Evolutionary conservation across 2,329 filamentous ascomycete genomes (phyloP), one percentile per base, ranked within the genome.

Genomic region (Cercospora sp.): DNA sequence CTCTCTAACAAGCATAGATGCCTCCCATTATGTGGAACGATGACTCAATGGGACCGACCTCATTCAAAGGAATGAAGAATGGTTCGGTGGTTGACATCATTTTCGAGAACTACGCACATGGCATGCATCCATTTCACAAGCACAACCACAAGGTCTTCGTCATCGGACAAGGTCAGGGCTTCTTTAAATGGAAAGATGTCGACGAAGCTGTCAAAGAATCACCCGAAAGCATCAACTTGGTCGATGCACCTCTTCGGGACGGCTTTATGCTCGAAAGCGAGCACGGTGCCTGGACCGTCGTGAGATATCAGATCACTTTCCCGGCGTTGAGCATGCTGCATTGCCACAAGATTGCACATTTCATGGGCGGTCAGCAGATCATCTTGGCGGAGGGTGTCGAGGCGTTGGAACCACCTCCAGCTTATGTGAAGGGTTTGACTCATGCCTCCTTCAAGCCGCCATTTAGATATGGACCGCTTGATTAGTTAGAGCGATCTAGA

Each of bases 51-150:
- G 69, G 69, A 12, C 58, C 60, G 12, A 70, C 68, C 7, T 64
- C 62, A 28, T 68, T 70, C 62, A 59, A 30, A 13, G 66, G 61
- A 88, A 88, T 73, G 31, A 68, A 61, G 40, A 75, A 75, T 45
- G 74, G 73, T 5, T 73, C 73, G 3, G 70, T 72, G 5, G 74
- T 75, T 13, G 73, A 75, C 65, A 73, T 75, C 58, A 71, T 75
- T 48, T 72, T 73, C 61, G 69, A 71, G 40, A 76, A 75, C 58
- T 68, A 68, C 4, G 71, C 73, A 53, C 63, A 69, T 53, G 68
- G 73, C 18, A 68, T 66, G 55, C 73, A 75, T 65, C 73, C 74
- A 3, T 75, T 75, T 62, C 74, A 75, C 69, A 75, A 75, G 68
- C 74, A 75, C 66, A 75, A 75, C 53, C 68, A 75, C 61, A 75